Conservation (phyloP, 306 rosid genomes). For the Coriaria nepalensis region DNA sequence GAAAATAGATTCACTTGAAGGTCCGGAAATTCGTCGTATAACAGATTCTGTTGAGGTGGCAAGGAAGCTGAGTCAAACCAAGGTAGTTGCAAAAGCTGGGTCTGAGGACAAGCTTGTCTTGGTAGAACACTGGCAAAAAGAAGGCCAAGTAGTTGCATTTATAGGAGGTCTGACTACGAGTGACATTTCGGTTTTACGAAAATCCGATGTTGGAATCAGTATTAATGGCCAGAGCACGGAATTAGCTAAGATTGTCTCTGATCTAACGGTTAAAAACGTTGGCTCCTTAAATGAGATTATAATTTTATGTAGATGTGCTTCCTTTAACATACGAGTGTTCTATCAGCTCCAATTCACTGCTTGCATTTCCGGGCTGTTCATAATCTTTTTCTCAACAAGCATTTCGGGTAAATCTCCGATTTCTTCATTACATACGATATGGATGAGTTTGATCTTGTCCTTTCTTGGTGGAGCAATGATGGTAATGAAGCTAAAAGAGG, state of each 20-base stretch:
- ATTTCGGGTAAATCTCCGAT: conserved; percentile 44
- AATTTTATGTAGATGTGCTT: conserved; percentile 22
- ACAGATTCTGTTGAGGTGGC: not conserved
- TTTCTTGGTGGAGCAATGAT: conserved; percentile 44
- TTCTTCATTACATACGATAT: conserved; percentile 30
- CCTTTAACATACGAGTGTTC: conserved; percentile 45
- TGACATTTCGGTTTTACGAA: conserved; percentile 21
- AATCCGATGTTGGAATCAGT: conserved; percentile 41
- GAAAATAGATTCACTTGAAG: conserved; percentile 11
- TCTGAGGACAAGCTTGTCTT: conserved; percentile 31
- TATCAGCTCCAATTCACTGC: conserved; percentile 35
- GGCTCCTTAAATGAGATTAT: conserved; percentile 18
- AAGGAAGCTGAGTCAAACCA: conserved; percentile 11
- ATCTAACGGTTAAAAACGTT: conserved; percentile 13
- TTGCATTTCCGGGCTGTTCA: conserved; percentile 27
- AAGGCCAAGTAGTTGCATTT: conserved; percentile 40
- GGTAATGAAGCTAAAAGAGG: conserved; percentile 29
- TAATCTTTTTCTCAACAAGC: conserved; percentile 26
- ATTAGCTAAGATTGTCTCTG: conserved; percentile 15
- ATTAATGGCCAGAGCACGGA: conserved; percentile 3
- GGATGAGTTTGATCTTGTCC: conserved; percentile 34
- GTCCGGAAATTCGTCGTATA: conserved; percentile 17
- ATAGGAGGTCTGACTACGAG: conserved; percentile 23
- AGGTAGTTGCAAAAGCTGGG: conserved; percentile 28
- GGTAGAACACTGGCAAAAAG: conserved; percentile 17